phyloP scores from a whole-genome alignment of 2,329 filamentous ascomycete genomes.

The Ascochyta clinopodiicola region DNA sequence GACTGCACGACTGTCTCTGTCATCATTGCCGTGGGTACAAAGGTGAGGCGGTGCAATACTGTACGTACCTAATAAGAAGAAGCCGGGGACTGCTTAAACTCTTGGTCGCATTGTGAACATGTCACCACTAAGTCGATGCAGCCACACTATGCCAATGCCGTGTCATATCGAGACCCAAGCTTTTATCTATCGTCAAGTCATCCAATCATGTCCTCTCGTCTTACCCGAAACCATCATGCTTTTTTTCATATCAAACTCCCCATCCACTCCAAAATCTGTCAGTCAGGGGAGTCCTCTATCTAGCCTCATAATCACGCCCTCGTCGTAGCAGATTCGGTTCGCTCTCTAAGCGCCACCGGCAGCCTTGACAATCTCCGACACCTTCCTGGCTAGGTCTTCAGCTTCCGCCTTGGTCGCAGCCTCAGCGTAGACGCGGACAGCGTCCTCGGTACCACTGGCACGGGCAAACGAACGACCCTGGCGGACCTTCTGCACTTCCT shows the following conservation, averaged over 20 bases:
- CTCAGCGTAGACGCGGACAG: constrained; percentile 94
- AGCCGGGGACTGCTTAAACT: not conserved
- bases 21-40: constrained; percentile 5
- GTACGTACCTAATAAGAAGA: constrained; percentile 4
- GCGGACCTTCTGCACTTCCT: constrained; percentile 86
- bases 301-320: constrained; percentile 7
- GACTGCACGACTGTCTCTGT: constrained; percentile 11
- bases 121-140: not conserved
- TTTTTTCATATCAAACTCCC: not conserved
- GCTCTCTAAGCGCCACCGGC: constrained; percentile 34
- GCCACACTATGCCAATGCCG: constrained; percentile 8
- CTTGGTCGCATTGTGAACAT: not conserved
- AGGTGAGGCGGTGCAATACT: not conserved
- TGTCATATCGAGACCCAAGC: constrained; percentile 19
- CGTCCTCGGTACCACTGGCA: constrained; percentile 94
- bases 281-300: constrained; percentile 2
- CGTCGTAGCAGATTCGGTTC: constrained; percentile 9
- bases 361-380: constrained; percentile 73
- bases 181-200: constrained; percentile 31
- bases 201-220: constrained; percentile 18
- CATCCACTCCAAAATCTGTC: not conserved
- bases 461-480: constrained; percentile 89
- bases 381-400: constrained; percentile 86
- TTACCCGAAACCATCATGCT: not conserved
- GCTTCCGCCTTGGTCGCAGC: constrained; percentile 88